Conservation (phyloP, 1,139 yeast species). For the Kodamaea arcana region DNA sequence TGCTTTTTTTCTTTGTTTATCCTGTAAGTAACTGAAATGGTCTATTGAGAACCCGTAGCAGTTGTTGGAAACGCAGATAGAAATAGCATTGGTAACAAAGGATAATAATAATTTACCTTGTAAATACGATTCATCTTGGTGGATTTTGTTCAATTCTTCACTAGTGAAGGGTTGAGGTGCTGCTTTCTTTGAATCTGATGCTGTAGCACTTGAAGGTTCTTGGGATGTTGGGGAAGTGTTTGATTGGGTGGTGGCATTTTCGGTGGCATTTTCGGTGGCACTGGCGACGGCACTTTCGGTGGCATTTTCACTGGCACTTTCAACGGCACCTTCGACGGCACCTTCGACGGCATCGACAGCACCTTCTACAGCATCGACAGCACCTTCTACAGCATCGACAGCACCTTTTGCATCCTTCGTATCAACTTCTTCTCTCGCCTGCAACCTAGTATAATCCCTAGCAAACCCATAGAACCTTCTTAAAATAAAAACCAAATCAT, state of each 20-base stretch:
- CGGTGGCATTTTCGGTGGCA: no score
- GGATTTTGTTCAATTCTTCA: constrained; percentile 36
- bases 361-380: no score
- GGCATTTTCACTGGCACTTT: no score
- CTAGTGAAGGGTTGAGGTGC: no score
- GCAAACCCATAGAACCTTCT: constrained; percentile 63
- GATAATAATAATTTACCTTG: constrained; percentile 44
- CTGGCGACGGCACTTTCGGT: no score
- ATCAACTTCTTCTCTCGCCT: no score
- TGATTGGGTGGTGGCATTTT: no score
- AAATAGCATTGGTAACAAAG: constrained; percentile 43
- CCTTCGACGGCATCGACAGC: no score
- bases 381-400: no score
- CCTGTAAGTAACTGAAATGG: constrained; percentile 21
- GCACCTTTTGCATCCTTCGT: no score
- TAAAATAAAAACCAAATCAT: constrained; percentile 41
- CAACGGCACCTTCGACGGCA: no score
- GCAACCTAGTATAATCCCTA: constrained; percentile 57
- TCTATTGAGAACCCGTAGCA: constrained; percentile 23
- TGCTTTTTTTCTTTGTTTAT: constrained; percentile 10
- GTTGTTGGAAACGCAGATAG: constrained; percentile 27
- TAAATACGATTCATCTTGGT: constrained; percentile 51
- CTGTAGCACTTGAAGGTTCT: constrained; percentile 15
- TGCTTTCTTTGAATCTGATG: constrained; percentile 16
- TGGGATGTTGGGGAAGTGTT: constrained; percentile 41